These are phyloP conservation scores for Batkoa obscura DNA, from an alignment of 371 early-diverging fungal species.

Conservation along the genomic window DNA sequence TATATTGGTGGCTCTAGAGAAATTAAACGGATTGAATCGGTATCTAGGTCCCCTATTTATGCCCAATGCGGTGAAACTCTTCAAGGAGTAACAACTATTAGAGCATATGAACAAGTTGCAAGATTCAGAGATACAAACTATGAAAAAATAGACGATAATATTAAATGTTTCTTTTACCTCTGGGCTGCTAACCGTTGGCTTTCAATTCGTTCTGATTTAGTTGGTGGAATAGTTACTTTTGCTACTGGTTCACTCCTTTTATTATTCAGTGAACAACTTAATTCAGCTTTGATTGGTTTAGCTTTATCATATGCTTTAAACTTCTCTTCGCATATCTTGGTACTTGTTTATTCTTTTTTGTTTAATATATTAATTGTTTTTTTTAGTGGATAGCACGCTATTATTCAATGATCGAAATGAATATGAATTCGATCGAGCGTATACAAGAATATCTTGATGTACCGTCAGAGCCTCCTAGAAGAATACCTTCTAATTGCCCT, in stretches of 20 bases:
- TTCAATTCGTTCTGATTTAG: slow-evolving; percentile 40
- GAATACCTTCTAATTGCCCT: too few species aligned
- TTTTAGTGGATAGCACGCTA: slow-evolving; percentile 17
- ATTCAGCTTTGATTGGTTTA: slow-evolving; percentile 56
- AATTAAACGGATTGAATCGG: slow-evolving; percentile 58
- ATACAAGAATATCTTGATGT: slow-evolving; percentile 32
- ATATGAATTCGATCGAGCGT: slow-evolving; percentile 48
- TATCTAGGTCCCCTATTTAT: slow-evolving; percentile 54
- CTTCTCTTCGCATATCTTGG: slow-evolving; percentile 33
- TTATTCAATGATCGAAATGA: slow-evolving; percentile 36
- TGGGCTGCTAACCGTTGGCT: slow-evolving; percentile 78
- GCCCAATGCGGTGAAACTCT: slow-evolving; percentile 56
- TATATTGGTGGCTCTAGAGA: slow-evolving; percentile 55
- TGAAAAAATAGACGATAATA: slow-evolving; percentile 32
- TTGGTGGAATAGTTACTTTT: slow-evolving; percentile 40
- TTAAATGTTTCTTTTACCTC: slow-evolving; percentile 41
- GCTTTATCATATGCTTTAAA: slow-evolving; percentile 48
- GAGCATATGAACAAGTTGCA: slow-evolving; percentile 47
- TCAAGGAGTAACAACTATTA: slow-evolving; percentile 47
- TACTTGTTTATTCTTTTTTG: background rate
- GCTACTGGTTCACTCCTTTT: slow-evolving; percentile 26
- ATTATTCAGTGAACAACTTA: slow-evolving; percentile 18
- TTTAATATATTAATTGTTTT: slow-evolving; percentile 4
- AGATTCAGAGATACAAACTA: slow-evolving; percentile 32
- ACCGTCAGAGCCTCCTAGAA: slow-evolving; percentile 39